A percentile compares a stretch with the other conserved stretches of the same genome.
Evolutionary conservation across 2,329 filamentous ascomycete genomes (phyloP).

Genomic region (Colletotrichum viniferum): DNA sequence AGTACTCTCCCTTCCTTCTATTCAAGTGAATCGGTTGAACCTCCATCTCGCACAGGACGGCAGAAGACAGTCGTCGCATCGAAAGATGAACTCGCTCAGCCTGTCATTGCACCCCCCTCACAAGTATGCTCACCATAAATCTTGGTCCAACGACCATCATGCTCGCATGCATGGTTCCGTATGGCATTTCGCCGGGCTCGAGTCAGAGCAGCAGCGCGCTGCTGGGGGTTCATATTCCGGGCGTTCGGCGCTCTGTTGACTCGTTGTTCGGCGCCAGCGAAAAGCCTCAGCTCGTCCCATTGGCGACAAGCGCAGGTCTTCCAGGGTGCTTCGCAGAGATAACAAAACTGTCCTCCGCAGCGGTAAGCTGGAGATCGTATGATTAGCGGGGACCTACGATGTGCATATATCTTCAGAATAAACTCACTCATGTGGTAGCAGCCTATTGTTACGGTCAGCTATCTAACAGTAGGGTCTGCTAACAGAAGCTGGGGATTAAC

Average conservation of each 20-base stretch:
- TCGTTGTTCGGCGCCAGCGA: neutral
- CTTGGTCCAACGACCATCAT: neutral
- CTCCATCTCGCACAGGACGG: neutral
- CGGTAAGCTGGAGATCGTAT: neutral
- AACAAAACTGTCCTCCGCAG: neutral
- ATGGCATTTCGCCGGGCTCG: neutral
- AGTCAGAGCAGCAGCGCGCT: neutral
- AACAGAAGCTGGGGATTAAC: no score
- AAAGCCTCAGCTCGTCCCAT: neutral
- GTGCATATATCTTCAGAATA: no score
- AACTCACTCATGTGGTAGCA: no score
- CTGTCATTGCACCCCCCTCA: neutral
- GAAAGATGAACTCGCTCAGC: neutral
- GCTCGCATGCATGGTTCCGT: neutral
- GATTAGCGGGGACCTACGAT: no score
- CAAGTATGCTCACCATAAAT: neutral
- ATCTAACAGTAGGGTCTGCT: no score
- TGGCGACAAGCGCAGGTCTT: neutral
- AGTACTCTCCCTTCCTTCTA: neutral
- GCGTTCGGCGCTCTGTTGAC: neutral
- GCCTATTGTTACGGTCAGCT: no score
- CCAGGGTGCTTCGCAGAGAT: neutral
- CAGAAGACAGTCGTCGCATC: neutral
- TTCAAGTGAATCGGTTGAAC: neutral
- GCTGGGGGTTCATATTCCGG: neutral